A percentile compares a stretch with the other conserved stretches of the same genome.
These are phyloP conservation scores for Gleditsia sinensis DNA, from an alignment of 306 rosid genomes.

Conservation along the genomic window DNA sequence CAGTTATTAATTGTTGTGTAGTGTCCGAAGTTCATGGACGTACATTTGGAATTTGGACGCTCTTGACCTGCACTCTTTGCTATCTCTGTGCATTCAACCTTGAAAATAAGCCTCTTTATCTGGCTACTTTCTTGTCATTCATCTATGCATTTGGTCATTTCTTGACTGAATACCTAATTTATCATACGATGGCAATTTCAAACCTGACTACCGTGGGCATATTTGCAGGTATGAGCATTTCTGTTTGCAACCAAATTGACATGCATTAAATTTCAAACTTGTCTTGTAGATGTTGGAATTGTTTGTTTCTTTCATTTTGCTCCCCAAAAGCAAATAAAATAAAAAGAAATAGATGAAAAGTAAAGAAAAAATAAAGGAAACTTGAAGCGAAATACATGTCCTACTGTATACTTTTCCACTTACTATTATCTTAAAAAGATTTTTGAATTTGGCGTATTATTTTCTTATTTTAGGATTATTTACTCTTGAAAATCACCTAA, in stretches of 20 bases:
- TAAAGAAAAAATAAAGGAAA: neutral
- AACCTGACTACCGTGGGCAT: slow-evolving; percentile 80
- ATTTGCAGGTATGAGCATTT: slow-evolving; percentile 74
- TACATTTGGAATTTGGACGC: slow-evolving; percentile 93
- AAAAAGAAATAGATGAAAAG: neutral
- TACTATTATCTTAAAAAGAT: slow-evolving; percentile 6
- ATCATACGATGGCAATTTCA: slow-evolving; percentile 72
- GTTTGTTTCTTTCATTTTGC: slow-evolving; percentile 1
- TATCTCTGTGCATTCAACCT: slow-evolving; percentile 91
- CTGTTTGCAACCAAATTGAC: slow-evolving; percentile 23
- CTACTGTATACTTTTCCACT: neutral
- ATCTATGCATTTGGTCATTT: slow-evolving; percentile 93
- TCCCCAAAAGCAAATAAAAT: neutral
- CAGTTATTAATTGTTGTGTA: slow-evolving; percentile 8
- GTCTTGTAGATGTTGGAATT: slow-evolving; percentile 33
- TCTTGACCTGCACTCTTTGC: slow-evolving; percentile 94
- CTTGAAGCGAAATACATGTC: slow-evolving; percentile 1
- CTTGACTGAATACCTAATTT: slow-evolving; percentile 73
- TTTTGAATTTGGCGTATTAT: neutral
- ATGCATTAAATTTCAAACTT: slow-evolving; percentile 1
- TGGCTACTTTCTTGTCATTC: slow-evolving; percentile 81
- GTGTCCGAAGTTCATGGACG: slow-evolving; percentile 99
- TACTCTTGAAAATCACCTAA: slow-evolving; percentile 18
- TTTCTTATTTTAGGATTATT: slow-evolving; percentile 10
- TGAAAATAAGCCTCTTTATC: slow-evolving; percentile 83